Base-by-base conservation (phyloP, 257 asterid genomes). In the Salvia miltiorrhiza region DNA sequence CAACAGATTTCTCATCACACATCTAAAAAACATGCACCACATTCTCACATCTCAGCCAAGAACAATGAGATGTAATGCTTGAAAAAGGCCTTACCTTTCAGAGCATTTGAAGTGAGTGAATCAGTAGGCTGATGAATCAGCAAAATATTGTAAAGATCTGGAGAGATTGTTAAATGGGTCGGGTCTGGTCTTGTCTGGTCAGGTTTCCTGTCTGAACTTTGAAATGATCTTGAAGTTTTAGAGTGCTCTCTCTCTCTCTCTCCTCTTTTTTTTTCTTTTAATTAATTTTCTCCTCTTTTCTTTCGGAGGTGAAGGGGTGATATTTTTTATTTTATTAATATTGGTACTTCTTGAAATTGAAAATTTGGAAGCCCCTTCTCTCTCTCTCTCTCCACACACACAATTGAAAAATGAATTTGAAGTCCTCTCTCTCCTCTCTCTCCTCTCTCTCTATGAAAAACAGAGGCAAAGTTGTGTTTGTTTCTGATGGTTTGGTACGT, bases 201-300 rank as follows among this genome's bases (percentile, higher is more conserved):
- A 35, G 73, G 62, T 64, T 65, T 61, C 50, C 49, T 73, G 77
- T 75, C 78, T 49, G 69, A 55, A 74, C 73, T 72, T 40, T 75
- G 76, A 77, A 74, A 78, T 75, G 83, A 69, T 78, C 81, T 73
- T 78, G 24, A 75, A 81, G 56, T 60, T 78, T 70, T 76, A 65
- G 79, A 77, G 71, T 62, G 71, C 73, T 47, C 73, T 65, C 54
- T 30, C 79, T 45, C 70, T 45, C 66, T 54, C 70, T 30, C 68
- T 35, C 62, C 9, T 4, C 44, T 14, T 54, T 24, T 11, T 17
- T 28, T 58, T 11, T 14, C n/a, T 5, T 70, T 39, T 21, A 53
- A 2, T 33, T 8, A 30, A 30, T 65, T 9, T 67, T n/a, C 21
- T 39, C 13, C 33, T 55, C 32, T 69, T 19, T 43, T 30, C 32